phyloP scores from a whole-genome alignment of 371 early-diverging fungal species.

The Lichtheimia hyalospora region DNA sequence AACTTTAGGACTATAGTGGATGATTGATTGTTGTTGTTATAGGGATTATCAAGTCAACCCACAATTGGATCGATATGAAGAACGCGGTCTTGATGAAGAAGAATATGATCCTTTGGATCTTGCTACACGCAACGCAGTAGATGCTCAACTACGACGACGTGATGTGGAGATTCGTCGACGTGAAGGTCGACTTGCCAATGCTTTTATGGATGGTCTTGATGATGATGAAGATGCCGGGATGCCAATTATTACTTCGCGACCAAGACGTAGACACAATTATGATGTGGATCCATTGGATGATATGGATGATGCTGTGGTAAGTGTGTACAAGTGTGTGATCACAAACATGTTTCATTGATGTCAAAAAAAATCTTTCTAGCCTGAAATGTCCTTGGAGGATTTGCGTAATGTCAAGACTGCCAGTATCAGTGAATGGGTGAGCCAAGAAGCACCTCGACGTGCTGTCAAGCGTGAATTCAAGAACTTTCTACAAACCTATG shows the following conservation, averaged over 20 bases:
- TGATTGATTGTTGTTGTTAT: constrained; percentile 1
- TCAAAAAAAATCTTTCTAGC: constrained; percentile 14
- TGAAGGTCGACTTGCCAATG: constrained; percentile 78
- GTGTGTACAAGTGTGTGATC: background rate
- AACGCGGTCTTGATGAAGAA: constrained; percentile 69
- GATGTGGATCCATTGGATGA: constrained; percentile 61
- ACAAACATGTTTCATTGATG: background rate
- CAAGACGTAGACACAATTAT: constrained; percentile 61
- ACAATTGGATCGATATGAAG: constrained; percentile 81
- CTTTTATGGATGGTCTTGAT: constrained; percentile 77
- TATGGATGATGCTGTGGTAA: constrained; percentile 51
- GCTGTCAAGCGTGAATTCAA: constrained; percentile 86
- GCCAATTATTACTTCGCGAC: constrained; percentile 56
- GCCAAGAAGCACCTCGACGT: constrained; percentile 74
- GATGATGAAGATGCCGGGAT: constrained; percentile 26
- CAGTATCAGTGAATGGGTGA: constrained; percentile 80
- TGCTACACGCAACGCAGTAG: constrained; percentile 73
- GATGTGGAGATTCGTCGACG: constrained; percentile 78
- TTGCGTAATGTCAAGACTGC: constrained; percentile 50
- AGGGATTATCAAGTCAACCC: constrained; percentile 80
- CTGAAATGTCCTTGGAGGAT: constrained; percentile 55
- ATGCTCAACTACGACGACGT: constrained; percentile 77
- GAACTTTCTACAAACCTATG: constrained; percentile 84
- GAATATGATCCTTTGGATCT: constrained; percentile 73
- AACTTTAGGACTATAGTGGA: background rate